These are phyloP conservation scores for Claviceps sp. DNA, from an alignment of 2,329 filamentous ascomycete genomes.

Conservation along the genomic window DNA sequence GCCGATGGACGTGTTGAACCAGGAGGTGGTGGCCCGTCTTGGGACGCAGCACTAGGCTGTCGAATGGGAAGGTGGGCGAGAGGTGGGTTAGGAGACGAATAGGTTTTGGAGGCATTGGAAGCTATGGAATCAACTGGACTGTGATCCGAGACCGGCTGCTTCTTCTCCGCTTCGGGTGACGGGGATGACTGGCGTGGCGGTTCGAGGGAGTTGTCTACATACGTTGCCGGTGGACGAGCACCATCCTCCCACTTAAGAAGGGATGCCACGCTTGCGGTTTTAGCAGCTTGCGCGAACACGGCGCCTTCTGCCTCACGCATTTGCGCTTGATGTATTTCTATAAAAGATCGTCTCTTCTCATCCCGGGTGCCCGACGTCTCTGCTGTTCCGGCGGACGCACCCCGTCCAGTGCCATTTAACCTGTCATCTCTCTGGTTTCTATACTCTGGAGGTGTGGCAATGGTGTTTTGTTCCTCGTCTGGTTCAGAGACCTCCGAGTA, in stretches of 20 bases:
- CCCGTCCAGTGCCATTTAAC: slow-evolving; percentile 19
- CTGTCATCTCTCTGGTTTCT: slow-evolving; percentile 4
- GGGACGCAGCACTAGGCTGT: slow-evolving; percentile 13
- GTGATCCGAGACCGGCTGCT: slow-evolving; percentile 20
- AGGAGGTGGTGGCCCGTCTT: slow-evolving; percentile 9
- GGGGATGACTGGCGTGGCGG: slow-evolving; percentile 12
- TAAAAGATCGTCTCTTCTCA: slow-evolving; percentile 43
- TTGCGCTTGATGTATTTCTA: slow-evolving; percentile 43
- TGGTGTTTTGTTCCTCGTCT: slow-evolving; percentile 5
- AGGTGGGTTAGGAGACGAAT: slow-evolving; percentile 11
- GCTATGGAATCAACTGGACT: slow-evolving; percentile 28
- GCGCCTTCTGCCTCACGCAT: slow-evolving; percentile 48
- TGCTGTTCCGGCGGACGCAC: slow-evolving; percentile 27
- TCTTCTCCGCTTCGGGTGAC: slow-evolving; percentile 15
- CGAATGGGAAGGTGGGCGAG: slow-evolving; percentile 9
- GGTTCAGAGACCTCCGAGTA: slow-evolving; percentile 23
- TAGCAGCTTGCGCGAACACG: slow-evolving; percentile 39
- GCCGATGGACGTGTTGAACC: slow-evolving; percentile 13
- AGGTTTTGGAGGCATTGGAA: slow-evolving; percentile 18
- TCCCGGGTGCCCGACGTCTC: slow-evolving; percentile 29
- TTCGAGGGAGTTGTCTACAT: slow-evolving; percentile 14
- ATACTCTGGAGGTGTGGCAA: not conserved
- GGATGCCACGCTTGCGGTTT: slow-evolving; percentile 20
- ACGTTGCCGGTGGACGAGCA: slow-evolving; percentile 8
- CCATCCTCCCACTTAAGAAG: slow-evolving; percentile 20